Evolutionary conservation across 768 basidiomycete genomes (phyloP).

Genomic region (Crassisporium funariophilum): DNA sequence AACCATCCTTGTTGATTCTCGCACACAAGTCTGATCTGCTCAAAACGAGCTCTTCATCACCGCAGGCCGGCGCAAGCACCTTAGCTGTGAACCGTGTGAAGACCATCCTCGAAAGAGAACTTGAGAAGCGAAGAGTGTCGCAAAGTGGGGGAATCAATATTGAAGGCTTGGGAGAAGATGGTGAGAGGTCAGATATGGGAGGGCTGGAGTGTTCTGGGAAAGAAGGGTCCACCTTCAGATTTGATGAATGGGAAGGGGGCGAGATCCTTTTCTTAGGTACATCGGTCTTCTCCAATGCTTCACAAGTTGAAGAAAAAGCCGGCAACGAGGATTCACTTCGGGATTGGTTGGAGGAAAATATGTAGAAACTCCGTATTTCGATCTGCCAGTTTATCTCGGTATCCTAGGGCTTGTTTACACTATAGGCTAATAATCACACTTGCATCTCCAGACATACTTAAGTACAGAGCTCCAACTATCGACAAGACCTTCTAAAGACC

Average conservation of each 20-base stretch:
- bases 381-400: too few relatives aligned
- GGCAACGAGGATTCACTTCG: constrained; percentile 33
- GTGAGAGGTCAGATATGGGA: constrained; percentile 63
- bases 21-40: constrained; percentile 81
- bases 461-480: too few relatives aligned
- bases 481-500: too few relatives aligned
- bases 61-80: constrained; percentile 34
- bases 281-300: constrained; percentile 37
- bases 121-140: constrained; percentile 72
- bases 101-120: constrained; percentile 79
- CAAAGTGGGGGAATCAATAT: constrained; percentile 68
- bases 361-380: constrained; percentile 24
- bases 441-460: too few relatives aligned
- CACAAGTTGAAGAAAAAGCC: constrained; percentile 40
- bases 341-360: constrained; percentile 50
- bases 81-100: constrained; percentile 73
- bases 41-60: constrained; percentile 44
- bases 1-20: constrained; percentile 65
- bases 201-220: constrained; percentile 70
- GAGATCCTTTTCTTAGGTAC: constrained; percentile 70
- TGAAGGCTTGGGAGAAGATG: constrained; percentile 75
- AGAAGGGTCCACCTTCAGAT: constrained; percentile 62
- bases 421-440: too few relatives aligned
- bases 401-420: too few relatives aligned
- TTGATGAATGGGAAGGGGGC: constrained; percentile 84